Evolutionary conservation across 345 rosid genomes (phyloP), one percentile per base, ranked within the genome.

Genomic region (Eucalyptus polybractea): DNA sequence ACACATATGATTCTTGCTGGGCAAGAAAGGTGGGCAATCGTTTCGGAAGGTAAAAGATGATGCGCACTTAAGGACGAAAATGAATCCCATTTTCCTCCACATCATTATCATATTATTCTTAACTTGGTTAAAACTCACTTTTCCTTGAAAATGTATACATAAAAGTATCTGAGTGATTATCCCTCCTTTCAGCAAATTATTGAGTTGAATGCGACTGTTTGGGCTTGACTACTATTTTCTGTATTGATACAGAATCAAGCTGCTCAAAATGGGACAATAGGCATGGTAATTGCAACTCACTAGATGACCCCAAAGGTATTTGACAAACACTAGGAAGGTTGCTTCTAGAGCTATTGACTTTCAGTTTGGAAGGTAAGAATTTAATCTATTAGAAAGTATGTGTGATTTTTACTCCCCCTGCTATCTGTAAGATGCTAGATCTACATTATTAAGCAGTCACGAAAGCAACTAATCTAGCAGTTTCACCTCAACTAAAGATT

Each of bases 221-320:
- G 58, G 45, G 37, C 62, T 50, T 51, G 56, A 53, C 56, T 7
- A 2, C 33, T 51, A 1, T n/a, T 69, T n/a, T 3, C 1, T 49
- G 51, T 10, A 80, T 9, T 54, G 45, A 25, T 87, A 14, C 27
- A 62, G n/a, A 27, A 53, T 49, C 53, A 93, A 91, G 90, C 37
- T 33, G 37, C 37, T 33, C 37, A 33, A 93, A 93, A 93, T 86
- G 93, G 91, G 44, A 25, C 14, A 80, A 88, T 93, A 47, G 94
- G 94, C 60, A 62, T 93, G 12, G 69, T 92, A n/a, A 3, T 89
- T 51, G 86, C 87, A 40, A 65, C 88, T 11, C 7, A 50, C 24
- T 91, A 93, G 92, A 69, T 89, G 87, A 58, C 89, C 51, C 94
- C 94, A 24, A 86, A 88, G 67, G 24, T 88, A 85, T 85, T 42